Percentiles rank a stretch among this genome's conserved stretches.
phyloP scores from a whole-genome alignment of 169 alveolate species.

The Perkinsus chesapeaki region DNA sequence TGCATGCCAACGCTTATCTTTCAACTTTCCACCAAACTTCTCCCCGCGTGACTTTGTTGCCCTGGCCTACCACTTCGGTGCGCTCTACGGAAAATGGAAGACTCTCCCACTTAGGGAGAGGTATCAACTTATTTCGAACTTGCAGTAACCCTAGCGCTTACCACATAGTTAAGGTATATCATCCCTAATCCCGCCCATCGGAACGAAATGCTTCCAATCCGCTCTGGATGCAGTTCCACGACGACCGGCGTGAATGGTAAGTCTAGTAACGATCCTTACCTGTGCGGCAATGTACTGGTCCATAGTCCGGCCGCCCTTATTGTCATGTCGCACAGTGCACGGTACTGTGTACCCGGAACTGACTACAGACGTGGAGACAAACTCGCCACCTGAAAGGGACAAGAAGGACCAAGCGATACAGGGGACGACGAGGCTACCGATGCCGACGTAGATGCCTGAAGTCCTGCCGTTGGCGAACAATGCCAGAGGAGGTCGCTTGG shows the following conservation, averaged over 20 bases:
- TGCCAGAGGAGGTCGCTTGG: neutral
- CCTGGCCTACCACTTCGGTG: too few relatives aligned
- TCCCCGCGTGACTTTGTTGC: too few relatives aligned
- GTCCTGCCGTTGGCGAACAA: neutral
- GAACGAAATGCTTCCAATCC: too few relatives aligned
- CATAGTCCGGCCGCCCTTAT: neutral
- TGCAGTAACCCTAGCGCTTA: too few relatives aligned
- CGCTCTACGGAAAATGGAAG: too few relatives aligned
- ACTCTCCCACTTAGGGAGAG: too few relatives aligned
- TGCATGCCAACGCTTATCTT: too few relatives aligned
- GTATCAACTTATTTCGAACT: too few relatives aligned
- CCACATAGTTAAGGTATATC: too few relatives aligned
- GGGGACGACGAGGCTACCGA: neutral
- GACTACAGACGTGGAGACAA: neutral
- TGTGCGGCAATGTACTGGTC: neutral
- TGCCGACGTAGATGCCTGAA: neutral
- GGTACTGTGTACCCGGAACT: neutral
- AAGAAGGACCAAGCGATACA: neutral
- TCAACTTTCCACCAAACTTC: too few relatives aligned
- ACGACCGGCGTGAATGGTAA: neutral
- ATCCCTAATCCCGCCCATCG: too few relatives aligned
- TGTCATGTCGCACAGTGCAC: neutral
- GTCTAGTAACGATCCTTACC: neutral
- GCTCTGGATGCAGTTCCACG: too few relatives aligned
- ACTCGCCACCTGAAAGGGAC: neutral